Evolutionary conservation across 352 stramenopile genomes (phyloP), one percentile per base, ranked within the genome.

Genomic region (Globisporangium middletonii): DNA sequence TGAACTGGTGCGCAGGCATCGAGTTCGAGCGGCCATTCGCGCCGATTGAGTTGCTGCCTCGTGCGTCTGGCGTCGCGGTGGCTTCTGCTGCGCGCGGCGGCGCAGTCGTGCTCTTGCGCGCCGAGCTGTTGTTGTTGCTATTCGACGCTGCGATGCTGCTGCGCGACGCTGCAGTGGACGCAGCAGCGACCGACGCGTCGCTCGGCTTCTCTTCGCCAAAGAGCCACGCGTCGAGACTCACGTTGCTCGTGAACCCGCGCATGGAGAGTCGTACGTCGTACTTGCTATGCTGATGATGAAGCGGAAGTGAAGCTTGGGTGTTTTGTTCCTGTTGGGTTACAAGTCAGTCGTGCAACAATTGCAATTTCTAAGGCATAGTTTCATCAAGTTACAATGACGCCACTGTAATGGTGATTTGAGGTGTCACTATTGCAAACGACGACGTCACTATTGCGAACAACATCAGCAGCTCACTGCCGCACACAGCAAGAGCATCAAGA

Each of bases 151-250:
- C 8, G 4, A n/a, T 50, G 46, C 33, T 23, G 12, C 60, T 49
- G 47, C 43, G n/a, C 23, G 49, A 26, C 27, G 53, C 41, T 15
- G 60, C 46, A 28, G 53, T n/a, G 4, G 37, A 26, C 18, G 59
- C 28, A 23, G 50, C 30, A n/a, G 59, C 18, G 37, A 53, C 30
- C 11, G 62, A 26, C 8, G 26, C 11, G 45, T 27, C 50, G 47
- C 59, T 59, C 4, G 50, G 28, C 53, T 78, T 79, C 56, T 92
- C 79, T 45, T 92, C 83, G 33, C 83, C 79, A 45, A 90, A 89
- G 71, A 92, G 83, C 83, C 79, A 92, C 60, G 79, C 77, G 53
- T 92, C 83, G 26, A 92, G 78, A 47, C 66, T 87, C 55, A 88
- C 72, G 71, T 78, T 82, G 37, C 33, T 60, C 27, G 44, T 41